Base-by-base conservation (phyloP, 345 rosid species). In the Leavenworthia alabamica region DNA sequence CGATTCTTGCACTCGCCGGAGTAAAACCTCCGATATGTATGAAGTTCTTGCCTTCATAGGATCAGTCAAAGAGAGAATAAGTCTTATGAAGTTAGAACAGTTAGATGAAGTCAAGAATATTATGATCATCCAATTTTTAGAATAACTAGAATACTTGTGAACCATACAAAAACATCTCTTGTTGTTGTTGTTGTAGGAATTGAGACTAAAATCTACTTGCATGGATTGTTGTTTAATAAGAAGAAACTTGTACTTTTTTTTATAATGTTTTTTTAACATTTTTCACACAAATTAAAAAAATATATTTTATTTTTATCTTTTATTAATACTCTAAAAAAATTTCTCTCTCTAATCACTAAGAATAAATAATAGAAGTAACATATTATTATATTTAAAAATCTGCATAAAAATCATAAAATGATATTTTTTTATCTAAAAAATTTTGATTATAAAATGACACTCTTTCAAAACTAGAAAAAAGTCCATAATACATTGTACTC, bases 1-100 rank as follows among this genome's bases (percentile, higher is more conserved):
- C 98, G 6, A 41, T 86, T 41, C 95, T 91, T 53, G 98, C 98
- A 12, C 72, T 88, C 57, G 90, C 96, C 42, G 88, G 81, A 62
- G 71, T 91, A 10, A 78, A 76, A 5, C 95, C 98, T 40, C 98
- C 98, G 7, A 86, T 88, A 36, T 88, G 98, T 71, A 86, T 88
- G 93, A 88, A 78, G 75, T 92, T 92, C 68, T 28, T 73, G 24
- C 41, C 71, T 57, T 68, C 89, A 24, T 90, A 77, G 73, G 52
- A 55, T 11, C 6, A 56, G 68, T 62, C 43, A 61, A 56, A 22
- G 26, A 16, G 60, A 43, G 17, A 31, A 39, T 20, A 6, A 37
- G 56, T 26, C 29, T 55, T 16, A 12, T 16, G 19, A 62, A 15
- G 46, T 35, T 61, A 61, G 50, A 17, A 22, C 54, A 45, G 17